phyloP scores from a whole-genome alignment of 768 basidiomycete genomes.

The Lanmaoa rubissima region DNA sequence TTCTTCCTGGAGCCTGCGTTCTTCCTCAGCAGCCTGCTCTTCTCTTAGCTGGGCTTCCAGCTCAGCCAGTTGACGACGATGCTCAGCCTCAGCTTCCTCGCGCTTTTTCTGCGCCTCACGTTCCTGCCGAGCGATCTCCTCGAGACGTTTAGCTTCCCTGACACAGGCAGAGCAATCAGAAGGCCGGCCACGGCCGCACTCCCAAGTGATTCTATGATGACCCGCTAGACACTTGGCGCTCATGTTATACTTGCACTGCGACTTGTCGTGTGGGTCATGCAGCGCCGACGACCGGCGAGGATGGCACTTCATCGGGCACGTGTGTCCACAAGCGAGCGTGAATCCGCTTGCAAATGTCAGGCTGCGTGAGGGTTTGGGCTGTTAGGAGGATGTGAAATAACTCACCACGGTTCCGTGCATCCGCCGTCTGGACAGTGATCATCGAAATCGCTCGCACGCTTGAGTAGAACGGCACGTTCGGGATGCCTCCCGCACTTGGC shows the following conservation, averaged over 20 bases:
- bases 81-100: conserved; percentile 41
- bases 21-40: conserved; percentile 4
- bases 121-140: conserved; percentile 37
- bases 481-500: conserved; percentile 55
- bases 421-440: conserved; percentile 58
- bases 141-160: conserved; percentile 36
- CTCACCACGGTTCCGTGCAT: conserved; percentile 57
- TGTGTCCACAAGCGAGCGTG: conserved; percentile 34
- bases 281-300: conserved; percentile 42
- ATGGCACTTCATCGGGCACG: conserved; percentile 62
- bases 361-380: background rate
- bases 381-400: background rate
- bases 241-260: conserved; percentile 42
- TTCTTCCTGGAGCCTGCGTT: background rate
- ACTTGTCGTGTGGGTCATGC: conserved; percentile 15
- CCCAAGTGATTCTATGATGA: conserved; percentile 42
- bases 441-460: conserved; percentile 48
- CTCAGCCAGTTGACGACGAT: conserved; percentile 39
- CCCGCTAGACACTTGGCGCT: conserved; percentile 38
- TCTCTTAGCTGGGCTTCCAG: conserved; percentile 24
- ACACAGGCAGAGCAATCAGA: conserved; percentile 45
- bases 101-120: conserved; percentile 39
- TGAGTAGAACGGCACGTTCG: conserved; percentile 37
- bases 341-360: conserved; percentile 2
- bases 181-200: conserved; percentile 41